Evolutionary conservation across 2,329 filamentous ascomycete genomes (phyloP).

Genomic region (Rutstroemia sp.): DNA sequence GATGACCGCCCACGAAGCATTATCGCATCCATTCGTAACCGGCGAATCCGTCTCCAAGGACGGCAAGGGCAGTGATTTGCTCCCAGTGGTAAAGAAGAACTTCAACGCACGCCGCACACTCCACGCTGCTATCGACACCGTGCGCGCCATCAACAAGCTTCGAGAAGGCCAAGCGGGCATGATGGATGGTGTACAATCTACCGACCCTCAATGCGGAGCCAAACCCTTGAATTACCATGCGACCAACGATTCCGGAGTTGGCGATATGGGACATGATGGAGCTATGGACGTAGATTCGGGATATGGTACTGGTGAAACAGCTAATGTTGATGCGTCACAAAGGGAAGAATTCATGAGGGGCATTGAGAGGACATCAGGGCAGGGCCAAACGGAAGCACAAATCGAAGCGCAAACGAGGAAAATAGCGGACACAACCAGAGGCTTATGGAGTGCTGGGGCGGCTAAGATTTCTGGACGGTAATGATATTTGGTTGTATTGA

Average conservation of each 20-base stretch:
- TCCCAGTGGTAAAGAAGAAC: constrained; percentile 67
- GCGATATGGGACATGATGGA: constrained; percentile 15
- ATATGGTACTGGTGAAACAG: constrained; percentile 12
- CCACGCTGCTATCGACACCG: constrained; percentile 64
- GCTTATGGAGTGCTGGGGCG: constrained; percentile 40
- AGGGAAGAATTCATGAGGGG: constrained; percentile 20
- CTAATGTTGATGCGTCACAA: neutral
- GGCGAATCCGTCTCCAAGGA: constrained; percentile 39
- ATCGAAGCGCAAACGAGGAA: constrained; percentile 39
- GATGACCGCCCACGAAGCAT: constrained; percentile 81
- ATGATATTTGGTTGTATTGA: neutral
- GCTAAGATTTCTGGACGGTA: constrained; percentile 22
- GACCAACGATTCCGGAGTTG: constrained; percentile 41
- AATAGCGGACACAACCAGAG: constrained; percentile 49
- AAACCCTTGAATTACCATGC: constrained; percentile 23
- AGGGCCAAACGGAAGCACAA: constrained; percentile 30
- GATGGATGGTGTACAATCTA: constrained; percentile 53
- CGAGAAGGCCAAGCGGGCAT: constrained; percentile 51
- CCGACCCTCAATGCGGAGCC: constrained; percentile 40
- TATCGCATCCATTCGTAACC: constrained; percentile 58
- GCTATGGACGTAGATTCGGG: constrained; percentile 25
- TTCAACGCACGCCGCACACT: constrained; percentile 63
- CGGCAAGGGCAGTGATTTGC: constrained; percentile 51
- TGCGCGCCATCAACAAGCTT: constrained; percentile 64
- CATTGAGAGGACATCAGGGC: constrained; percentile 24